phyloP scores from a whole-genome alignment of 108 stramenopile genomes.

The Fragilaria crotonensis region DNA sequence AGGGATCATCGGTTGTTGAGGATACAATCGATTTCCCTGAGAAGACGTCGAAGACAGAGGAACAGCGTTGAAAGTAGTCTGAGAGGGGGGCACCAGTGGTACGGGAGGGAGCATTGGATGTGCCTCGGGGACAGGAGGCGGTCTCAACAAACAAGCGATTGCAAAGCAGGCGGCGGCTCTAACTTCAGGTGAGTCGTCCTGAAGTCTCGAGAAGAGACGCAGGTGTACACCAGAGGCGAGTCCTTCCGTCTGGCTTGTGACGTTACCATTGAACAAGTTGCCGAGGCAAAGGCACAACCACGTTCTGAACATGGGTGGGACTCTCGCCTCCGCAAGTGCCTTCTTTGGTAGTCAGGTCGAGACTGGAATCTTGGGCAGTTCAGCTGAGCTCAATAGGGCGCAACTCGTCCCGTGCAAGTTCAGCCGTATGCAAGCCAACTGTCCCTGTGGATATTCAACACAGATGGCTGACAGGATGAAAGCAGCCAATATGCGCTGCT shows the following conservation, averaged over 20 bases:
- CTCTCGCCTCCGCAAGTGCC: constrained; percentile 4
- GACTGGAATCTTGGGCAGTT: constrained; percentile 25
- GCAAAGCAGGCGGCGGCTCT: constrained; percentile 86
- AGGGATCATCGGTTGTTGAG: constrained; percentile 3
- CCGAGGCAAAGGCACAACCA: constrained; percentile 88
- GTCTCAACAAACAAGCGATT: constrained; percentile 60
- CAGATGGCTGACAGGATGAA: constrained; percentile 83
- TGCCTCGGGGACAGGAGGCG: constrained; percentile 8
- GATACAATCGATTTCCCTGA: background rate
- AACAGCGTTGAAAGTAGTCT: constrained; percentile 1
- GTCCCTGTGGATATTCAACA: constrained; percentile 68
- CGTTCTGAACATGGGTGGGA: constrained; percentile 47
- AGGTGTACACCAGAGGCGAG: constrained; percentile 54
- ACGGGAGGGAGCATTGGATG: background rate
- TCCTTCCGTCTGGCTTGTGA: constrained; percentile 51
- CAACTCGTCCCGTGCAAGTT: constrained; percentile 65
- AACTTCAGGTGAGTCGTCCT: constrained; percentile 61
- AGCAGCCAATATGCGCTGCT: constrained; percentile 85
- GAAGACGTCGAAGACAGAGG: constrained; percentile 6
- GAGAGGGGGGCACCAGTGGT: background rate
- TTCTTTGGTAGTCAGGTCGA: constrained; percentile 10
- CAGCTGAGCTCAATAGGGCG: constrained; percentile 48
- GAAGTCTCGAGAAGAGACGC: constrained; percentile 45
- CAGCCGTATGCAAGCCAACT: constrained; percentile 76
- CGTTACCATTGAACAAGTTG: constrained; percentile 59